Evolutionary conservation across 2,329 filamentous ascomycete species (phyloP).

Genomic region (Hirsutella rhossiliensis): DNA sequence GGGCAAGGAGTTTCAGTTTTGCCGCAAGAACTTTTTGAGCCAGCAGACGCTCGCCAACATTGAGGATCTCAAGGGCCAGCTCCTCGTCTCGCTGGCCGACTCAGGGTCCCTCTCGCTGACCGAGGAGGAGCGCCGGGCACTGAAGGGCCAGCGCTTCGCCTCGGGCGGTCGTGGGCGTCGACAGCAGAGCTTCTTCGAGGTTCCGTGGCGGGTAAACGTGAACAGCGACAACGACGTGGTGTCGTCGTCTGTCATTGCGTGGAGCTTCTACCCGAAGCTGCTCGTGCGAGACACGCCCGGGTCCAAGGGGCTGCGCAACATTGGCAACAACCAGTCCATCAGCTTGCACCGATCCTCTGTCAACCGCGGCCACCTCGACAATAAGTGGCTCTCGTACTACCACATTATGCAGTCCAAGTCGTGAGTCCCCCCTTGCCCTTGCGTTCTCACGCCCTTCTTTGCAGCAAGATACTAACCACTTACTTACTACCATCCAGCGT

Average conservation of each 20-base stretch:
- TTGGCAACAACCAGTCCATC: slow-evolving; percentile 85
- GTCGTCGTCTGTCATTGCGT: slow-evolving; percentile 72
- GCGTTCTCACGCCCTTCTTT: not conserved
- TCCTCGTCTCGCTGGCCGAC: slow-evolving; percentile 74
- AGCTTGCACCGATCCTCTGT: slow-evolving; percentile 80
- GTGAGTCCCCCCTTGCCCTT: slow-evolving; percentile 28
- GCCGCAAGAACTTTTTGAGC: slow-evolving; percentile 86
- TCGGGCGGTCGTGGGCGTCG: slow-evolving; percentile 36
- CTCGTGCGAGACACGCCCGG: slow-evolving; percentile 60
- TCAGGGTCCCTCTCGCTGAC: slow-evolving; percentile 71
- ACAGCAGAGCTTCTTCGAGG: slow-evolving; percentile 66
- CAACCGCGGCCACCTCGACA: slow-evolving; percentile 57
- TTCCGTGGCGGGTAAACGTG: slow-evolving; percentile 61
- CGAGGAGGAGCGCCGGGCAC: slow-evolving; percentile 54
- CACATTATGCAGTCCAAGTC: slow-evolving; percentile 90
- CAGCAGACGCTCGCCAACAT: slow-evolving; percentile 84
- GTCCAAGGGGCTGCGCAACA: slow-evolving; percentile 74
- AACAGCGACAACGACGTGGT: slow-evolving; percentile 74
- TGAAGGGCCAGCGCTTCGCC: slow-evolving; percentile 58
- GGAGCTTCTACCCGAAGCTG: slow-evolving; percentile 93
- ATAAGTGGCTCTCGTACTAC: slow-evolving; percentile 87
- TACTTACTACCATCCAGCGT: slow-evolving; percentile 22
- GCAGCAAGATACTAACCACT: not conserved
- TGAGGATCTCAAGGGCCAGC: slow-evolving; percentile 88
- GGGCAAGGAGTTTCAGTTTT: slow-evolving; percentile 76